A percentile compares a stretch with the other conserved stretches of the same genome.
Conservation (phyloP, 1,284 basidiomycete species). For the Golubevia sp. region DNA sequence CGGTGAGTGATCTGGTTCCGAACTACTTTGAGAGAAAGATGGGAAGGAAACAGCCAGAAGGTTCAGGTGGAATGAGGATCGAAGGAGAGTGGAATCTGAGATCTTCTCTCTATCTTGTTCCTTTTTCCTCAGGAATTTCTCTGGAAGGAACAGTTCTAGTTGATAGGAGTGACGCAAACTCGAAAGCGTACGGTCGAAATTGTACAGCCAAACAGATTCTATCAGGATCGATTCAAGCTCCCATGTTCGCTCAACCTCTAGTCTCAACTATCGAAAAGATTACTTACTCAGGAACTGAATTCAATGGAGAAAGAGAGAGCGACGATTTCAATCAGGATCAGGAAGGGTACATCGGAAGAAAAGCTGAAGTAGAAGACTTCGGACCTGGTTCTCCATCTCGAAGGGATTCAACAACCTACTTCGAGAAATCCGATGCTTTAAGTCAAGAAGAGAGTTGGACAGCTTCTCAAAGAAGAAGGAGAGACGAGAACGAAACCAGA, state of each 20-base stretch:
- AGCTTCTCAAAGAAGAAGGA: slow-evolving; percentile 7
- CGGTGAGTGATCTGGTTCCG: slow-evolving; percentile 55
- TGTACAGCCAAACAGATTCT: slow-evolving; percentile 49
- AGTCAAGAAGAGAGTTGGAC: neutral
- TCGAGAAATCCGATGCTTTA: slow-evolving; percentile 2
- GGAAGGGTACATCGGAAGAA: slow-evolving; percentile 16
- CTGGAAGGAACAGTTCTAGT: slow-evolving; percentile 93
- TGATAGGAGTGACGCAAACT: slow-evolving; percentile 78
- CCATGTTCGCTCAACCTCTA: slow-evolving; percentile 25
- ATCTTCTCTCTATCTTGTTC: neutral
- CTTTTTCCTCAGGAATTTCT: slow-evolving; percentile 66
- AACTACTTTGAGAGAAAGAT: neutral
- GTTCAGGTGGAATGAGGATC: no score
- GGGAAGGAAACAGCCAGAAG: neutral
- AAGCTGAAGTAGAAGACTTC: slow-evolving; percentile 15
- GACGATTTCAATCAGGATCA: slow-evolving; percentile 28
- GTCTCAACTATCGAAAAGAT: slow-evolving; percentile 38
- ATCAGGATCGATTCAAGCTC: slow-evolving; percentile 34
- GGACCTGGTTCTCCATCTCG: slow-evolving; percentile 14
- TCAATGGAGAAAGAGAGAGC: slow-evolving; percentile 29
- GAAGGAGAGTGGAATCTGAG: neutral
- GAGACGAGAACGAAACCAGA: slow-evolving; percentile 15
- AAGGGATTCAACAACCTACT: slow-evolving; percentile 7
- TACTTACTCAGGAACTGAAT: slow-evolving; percentile 26
- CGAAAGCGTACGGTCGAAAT: slow-evolving; percentile 54